A percentile compares a stretch with the other conserved stretches of the same genome.
These are phyloP conservation scores for Ceratobasidium theobromae DNA, from an alignment of 1,284 basidiomycete genomes.

Conservation along the genomic window DNA sequence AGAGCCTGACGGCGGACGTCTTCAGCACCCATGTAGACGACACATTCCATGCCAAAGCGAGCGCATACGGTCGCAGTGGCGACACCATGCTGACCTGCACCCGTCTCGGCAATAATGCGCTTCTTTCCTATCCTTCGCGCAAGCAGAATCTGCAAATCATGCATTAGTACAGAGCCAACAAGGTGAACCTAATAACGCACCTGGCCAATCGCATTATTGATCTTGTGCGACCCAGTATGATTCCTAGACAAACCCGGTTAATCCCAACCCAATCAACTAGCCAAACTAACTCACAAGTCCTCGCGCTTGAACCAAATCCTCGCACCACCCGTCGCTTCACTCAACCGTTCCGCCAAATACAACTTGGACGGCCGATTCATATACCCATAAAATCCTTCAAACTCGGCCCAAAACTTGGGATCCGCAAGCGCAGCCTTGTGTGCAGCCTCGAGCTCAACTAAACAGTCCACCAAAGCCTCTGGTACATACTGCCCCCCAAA, in stretches of 20 bases:
- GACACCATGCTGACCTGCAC: slow-evolving; percentile 98
- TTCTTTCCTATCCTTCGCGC: slow-evolving; percentile 92
- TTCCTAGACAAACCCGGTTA: slow-evolving; percentile 56
- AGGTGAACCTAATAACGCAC: slow-evolving; percentile 44
- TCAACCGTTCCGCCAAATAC: slow-evolving; percentile 74
- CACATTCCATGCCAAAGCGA: slow-evolving; percentile 92
- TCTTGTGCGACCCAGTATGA: slow-evolving; percentile 97
- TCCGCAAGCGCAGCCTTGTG: slow-evolving; percentile 86
- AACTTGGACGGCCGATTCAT: slow-evolving; percentile 76
- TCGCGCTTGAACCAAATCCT: slow-evolving; percentile 99
- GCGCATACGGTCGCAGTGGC: slow-evolving; percentile 98
- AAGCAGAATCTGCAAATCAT: slow-evolving; percentile 70
- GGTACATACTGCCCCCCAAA: slow-evolving; percentile 98
- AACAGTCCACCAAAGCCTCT: slow-evolving; percentile 88
- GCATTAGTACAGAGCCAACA: slow-evolving; percentile 1
- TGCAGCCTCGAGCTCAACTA: slow-evolving; percentile 88
- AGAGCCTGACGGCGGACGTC: slow-evolving; percentile 93
- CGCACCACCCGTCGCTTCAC: slow-evolving; percentile 79
- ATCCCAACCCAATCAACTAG: slow-evolving; percentile 25
- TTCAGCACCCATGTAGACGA: slow-evolving; percentile 99
- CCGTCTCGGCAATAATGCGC: slow-evolving; percentile 97
- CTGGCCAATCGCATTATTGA: slow-evolving; percentile 94
- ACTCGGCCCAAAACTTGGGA: slow-evolving; percentile 92
- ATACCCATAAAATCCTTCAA: slow-evolving; percentile 85
- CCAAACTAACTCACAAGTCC: slow-evolving; percentile 67